Evolutionary conservation across 2,329 filamentous ascomycete species (phyloP).

Genomic region (Xylaria sp.): DNA sequence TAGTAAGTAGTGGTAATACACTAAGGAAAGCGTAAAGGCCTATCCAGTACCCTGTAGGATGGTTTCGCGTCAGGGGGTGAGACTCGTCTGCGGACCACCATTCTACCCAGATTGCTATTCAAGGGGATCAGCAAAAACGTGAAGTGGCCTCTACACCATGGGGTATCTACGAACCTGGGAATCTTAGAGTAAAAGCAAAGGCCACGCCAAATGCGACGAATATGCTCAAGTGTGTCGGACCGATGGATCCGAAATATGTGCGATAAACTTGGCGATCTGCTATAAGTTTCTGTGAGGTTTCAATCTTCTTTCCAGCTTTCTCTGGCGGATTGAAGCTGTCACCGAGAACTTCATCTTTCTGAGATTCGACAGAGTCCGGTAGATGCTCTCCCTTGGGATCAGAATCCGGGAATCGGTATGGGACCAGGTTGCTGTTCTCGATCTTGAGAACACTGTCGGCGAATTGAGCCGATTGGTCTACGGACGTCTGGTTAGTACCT

Average conservation of each 20-base stretch:
- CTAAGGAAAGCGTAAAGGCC: constrained; percentile 38
- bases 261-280: constrained; percentile 37
- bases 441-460: constrained; percentile 32
- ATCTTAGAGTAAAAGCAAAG: constrained; percentile 36
- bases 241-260: constrained; percentile 39
- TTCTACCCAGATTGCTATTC: constrained; percentile 43
- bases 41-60: constrained; percentile 37
- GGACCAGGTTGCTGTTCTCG: constrained; percentile 24
- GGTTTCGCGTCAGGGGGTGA: constrained; percentile 25
- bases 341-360: not conserved
- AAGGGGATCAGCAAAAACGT: not conserved
- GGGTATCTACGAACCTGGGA: constrained; percentile 34
- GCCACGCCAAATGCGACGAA: constrained; percentile 33
- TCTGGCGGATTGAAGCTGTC: not conserved
- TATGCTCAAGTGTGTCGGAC: constrained; percentile 30
- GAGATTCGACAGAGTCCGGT: constrained; percentile 7
- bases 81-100: constrained; percentile 42
- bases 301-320: constrained; percentile 9
- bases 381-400: not conserved
- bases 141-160: not conserved
- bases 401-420: constrained; percentile 18
- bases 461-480: constrained; percentile 28
- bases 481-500: not conserved
- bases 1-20: constrained; percentile 28
- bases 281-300: not conserved